Evolutionary conservation across 768 basidiomycete species (phyloP).

Genomic region (Boletus subparvulus): DNA sequence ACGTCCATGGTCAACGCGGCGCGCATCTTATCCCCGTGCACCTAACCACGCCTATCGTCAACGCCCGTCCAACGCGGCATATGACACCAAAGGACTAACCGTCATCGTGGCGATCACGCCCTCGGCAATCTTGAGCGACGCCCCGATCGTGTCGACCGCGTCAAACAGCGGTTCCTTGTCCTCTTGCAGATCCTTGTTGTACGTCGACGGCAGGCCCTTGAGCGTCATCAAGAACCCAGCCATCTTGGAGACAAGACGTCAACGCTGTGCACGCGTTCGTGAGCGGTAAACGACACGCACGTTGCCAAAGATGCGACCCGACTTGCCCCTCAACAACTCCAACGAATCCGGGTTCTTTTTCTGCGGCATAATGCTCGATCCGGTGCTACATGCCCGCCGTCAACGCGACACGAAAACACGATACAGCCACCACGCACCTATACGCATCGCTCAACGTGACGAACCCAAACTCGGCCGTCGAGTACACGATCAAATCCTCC

Average conservation of each 20-base stretch:
- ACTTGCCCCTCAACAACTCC: conserved; percentile 92
- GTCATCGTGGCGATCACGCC: conserved; percentile 91
- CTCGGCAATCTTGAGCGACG: conserved; percentile 88
- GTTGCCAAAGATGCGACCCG: conserved; percentile 91
- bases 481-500: conserved; percentile 96
- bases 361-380: conserved; percentile 99
- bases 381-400: conserved; percentile 59
- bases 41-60: conserved; percentile 43
- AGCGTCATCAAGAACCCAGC: conserved; percentile 96
- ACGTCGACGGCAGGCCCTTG: conserved; percentile 96
- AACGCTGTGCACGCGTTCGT: not conserved
- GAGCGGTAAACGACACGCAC: conserved; percentile 39
- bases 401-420: not conserved
- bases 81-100: conserved; percentile 42
- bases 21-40: conserved; percentile 88
- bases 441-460: conserved; percentile 96
- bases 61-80: not conserved
- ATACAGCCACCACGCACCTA: conserved; percentile 51
- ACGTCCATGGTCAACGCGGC: conserved; percentile 94
- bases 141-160: conserved; percentile 82
- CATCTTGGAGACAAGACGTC: conserved; percentile 53
- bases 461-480: conserved; percentile 96
- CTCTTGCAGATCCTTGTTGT: conserved; percentile 99
- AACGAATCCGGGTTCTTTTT: conserved; percentile 99
- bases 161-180: conserved; percentile 98